Evolutionary conservation across 176 grass and related monocot genomes (phyloP), one percentile per base, ranked within the genome.

Genomic region (Calamus simplicifolius): DNA sequence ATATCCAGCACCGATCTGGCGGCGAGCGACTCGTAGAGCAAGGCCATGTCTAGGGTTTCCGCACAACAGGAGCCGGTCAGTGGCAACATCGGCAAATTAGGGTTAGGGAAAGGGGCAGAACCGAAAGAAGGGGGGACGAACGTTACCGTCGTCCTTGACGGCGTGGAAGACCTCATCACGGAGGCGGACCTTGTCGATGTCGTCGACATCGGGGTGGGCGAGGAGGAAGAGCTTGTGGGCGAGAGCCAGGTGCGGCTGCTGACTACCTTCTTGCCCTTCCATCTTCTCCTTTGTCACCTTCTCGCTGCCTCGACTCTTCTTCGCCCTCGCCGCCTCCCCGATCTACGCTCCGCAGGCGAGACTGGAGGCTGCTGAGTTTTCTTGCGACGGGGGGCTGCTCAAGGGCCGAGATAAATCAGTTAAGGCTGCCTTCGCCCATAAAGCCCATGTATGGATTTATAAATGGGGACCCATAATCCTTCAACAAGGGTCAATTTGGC

Each of bases 181-280:
- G 70, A 89, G 81, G 75, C 58, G 81, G 75, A 98, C 93, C 84
- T 85, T 98, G 69, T 86, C 76, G 70, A 85, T 86, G 73, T 98
- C 93, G 51, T 85, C 93, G 16, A 92, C 73, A 58, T 98, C 93
- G 0, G 81, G 56, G 19, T 79, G 93, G 30, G 93, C 74, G 21
- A 98, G 78, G 4, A 92, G 84, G 67, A 98, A 98, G 59, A 92
- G 79, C 76, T 89, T 98, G 84, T 92, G 63, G 49, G 84, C 81
- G 58, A 98, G 74, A 14, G 77, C 53, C 65, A 98, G 84, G 65
- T 92, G 93, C 62, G 84, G 79, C 51, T 85, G 84, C 81, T 88
- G 79, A 66, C 82, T 85, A 54, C 81, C 88, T 56, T 85, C 70
- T 59, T 85, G 64, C 10, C 80, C 84, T 62, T 67, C 76, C 49